Evolutionary conservation across 2,329 filamentous ascomycete species (phyloP), one percentile per base, ranked within the genome.

Genomic region (Chaetothyriales sp.): DNA sequence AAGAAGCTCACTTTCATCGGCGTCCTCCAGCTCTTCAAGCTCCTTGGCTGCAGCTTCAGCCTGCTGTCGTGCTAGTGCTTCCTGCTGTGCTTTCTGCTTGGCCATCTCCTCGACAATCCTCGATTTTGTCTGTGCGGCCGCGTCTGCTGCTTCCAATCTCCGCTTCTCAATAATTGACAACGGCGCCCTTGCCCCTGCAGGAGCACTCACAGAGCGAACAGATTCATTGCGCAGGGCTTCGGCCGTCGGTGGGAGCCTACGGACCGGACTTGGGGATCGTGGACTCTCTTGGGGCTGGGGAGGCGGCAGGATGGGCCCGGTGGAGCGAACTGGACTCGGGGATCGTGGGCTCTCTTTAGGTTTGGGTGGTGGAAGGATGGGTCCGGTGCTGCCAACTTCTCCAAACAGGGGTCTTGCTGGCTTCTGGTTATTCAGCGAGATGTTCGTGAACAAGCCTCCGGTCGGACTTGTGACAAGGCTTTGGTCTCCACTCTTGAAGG

Each of bases 1-100:
- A 15, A 73, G 62, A 51, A 64, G 64, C 52, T 73, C 70, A 53
- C 73, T 71, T 53, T 74, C 71, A 46, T 72, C 68, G 50, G 73
- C 71, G 36, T 70, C 68, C 32, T 39, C 32, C 32, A 39, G 32
- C 10, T 9, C 32, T 10, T 39, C 32, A 4, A 63, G 55, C 19
- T 64, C 66, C 25, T 70, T 62, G n/a, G 64, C 61, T 18, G 65
- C 63, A 19, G 62, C 59, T 36, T 64, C 60, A 36, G 56, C 60
- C 45, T 55, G 51, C 25, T 50, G 52, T 22, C 48, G 48, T 18
- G 55, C 53, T 8, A 52, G 18, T 9, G 49, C 54, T 25, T 60
- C 58, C 10, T 52, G 55, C 12, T 57, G 57, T 44, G 53, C 55
- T 36, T 54, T 52, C 47, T 59, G 55, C 49, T 52, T 57, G 5